Percentiles rank a stretch among this genome's conserved stretches.
Conservation (phyloP, 2,329 filamentous ascomycete genomes). For the Thelonectria blattea region DNA sequence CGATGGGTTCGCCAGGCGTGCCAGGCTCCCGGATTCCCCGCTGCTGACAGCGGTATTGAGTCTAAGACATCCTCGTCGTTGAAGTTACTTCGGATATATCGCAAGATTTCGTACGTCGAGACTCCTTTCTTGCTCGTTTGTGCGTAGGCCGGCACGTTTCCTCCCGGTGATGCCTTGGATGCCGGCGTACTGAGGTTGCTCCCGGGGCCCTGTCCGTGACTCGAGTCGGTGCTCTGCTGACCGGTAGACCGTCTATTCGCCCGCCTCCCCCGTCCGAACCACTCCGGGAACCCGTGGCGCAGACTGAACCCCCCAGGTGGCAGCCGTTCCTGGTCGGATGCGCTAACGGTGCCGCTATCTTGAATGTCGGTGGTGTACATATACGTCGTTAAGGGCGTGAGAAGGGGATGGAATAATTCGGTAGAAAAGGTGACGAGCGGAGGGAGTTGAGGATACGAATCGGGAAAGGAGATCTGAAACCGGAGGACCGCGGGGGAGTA, state of each 20-base stretch:
- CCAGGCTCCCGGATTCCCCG: slow-evolving; percentile 91
- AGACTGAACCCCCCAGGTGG: slow-evolving; percentile 91
- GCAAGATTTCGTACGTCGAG: slow-evolving; percentile 71
- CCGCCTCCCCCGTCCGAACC: slow-evolving; percentile 73
- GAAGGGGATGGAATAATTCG: slow-evolving; percentile 93
- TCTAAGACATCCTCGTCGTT: slow-evolving; percentile 80
- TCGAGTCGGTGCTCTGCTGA: slow-evolving; percentile 41
- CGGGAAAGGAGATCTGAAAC: slow-evolving; percentile 88
- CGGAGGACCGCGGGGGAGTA: slow-evolving; percentile 87
- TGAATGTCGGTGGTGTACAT: slow-evolving; percentile 84
- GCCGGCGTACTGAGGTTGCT: slow-evolving; percentile 41
- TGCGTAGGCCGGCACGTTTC: slow-evolving; percentile 46
- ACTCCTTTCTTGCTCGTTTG: slow-evolving; percentile 51
- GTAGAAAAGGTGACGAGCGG: slow-evolving; percentile 88
- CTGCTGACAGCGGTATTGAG: slow-evolving; percentile 77
- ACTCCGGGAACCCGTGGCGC: slow-evolving; percentile 86
- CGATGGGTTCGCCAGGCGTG: slow-evolving; percentile 87
- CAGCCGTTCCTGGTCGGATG: slow-evolving; percentile 80
- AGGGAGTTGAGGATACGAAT: slow-evolving; percentile 77
- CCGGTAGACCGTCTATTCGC: slow-evolving; percentile 50
- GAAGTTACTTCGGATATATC: slow-evolving; percentile 84
- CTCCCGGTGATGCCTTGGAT: slow-evolving; percentile 38
- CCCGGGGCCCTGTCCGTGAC: slow-evolving; percentile 32
- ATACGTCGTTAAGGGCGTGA: slow-evolving; percentile 93
- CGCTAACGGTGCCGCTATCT: slow-evolving; percentile 78